Evolutionary conservation across 805 yeast species (phyloP).

Genomic region (Candida jianshihensis): DNA sequence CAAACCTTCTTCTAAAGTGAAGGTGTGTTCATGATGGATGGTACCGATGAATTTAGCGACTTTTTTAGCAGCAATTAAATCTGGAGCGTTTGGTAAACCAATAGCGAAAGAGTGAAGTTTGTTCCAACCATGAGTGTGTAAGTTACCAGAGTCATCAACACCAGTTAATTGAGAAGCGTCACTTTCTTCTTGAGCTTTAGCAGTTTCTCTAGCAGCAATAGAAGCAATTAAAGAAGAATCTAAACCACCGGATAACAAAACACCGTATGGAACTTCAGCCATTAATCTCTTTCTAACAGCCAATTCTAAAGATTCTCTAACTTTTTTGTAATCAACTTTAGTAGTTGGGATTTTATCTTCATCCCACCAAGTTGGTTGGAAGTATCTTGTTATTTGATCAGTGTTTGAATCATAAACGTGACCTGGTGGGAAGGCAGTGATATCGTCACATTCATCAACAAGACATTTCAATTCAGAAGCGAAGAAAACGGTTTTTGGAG

Average conservation of each 20-base stretch:
- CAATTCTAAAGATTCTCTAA: slow-evolving; percentile 80
- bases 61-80: slow-evolving; percentile 89
- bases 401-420: slow-evolving; percentile 91
- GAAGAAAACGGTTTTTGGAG: slow-evolving; percentile 76
- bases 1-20: slow-evolving; percentile 93
- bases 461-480: slow-evolving; percentile 94
- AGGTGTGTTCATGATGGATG: slow-evolving; percentile 95
- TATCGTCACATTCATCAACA: slow-evolving; percentile 89
- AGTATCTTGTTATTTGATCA: slow-evolving; percentile 81
- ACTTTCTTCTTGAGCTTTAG: slow-evolving; percentile 50
- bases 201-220: slow-evolving; percentile 94
- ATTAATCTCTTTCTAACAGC: slow-evolving; percentile 98
- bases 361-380: slow-evolving; percentile 93
- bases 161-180: slow-evolving; percentile 69
- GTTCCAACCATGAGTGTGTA: slow-evolving; percentile 71
- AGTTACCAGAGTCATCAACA: slow-evolving; percentile 81
- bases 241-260: slow-evolving; percentile 91
- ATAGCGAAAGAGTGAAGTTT: slow-evolving; percentile 93
- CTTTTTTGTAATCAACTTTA: slow-evolving; percentile 62
- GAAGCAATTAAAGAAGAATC: slow-evolving; percentile 96
- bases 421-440: slow-evolving; percentile 96
- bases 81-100: slow-evolving; percentile 98
- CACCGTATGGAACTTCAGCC: slow-evolving; percentile 99
- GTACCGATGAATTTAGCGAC: slow-evolving; percentile 96
- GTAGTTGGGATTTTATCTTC: slow-evolving; percentile 65